phyloP scores from a whole-genome alignment of 2,329 filamentous ascomycete genomes.

The Penicillium sp. region DNA sequence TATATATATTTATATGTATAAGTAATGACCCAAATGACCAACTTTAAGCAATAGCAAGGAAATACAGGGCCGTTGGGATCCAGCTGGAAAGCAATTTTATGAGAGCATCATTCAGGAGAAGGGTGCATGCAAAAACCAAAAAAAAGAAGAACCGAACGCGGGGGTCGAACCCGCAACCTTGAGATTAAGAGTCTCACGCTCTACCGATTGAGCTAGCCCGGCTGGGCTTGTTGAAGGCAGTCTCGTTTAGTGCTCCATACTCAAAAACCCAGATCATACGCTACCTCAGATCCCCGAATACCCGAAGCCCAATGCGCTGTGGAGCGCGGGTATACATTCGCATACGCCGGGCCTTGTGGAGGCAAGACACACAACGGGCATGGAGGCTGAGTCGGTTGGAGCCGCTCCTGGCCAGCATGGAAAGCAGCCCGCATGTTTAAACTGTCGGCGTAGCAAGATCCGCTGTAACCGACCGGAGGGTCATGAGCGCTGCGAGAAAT shows the following conservation, averaged over 20 bases:
- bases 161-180: slow-evolving; percentile 46
- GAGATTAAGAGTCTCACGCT: slow-evolving; percentile 53
- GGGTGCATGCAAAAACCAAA: slow-evolving; percentile 4
- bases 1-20: too few species aligned
- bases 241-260: neutral
- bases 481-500: slow-evolving; percentile 60
- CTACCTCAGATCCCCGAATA: neutral
- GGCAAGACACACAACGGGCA: slow-evolving; percentile 1
- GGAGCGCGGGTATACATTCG: neutral
- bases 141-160: slow-evolving; percentile 38
- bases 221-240: slow-evolving; percentile 24
- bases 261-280: neutral
- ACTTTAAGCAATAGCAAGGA: too few species aligned
- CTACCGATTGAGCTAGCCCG: slow-evolving; percentile 55
- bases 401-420: slow-evolving; percentile 10
- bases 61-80: too few species aligned
- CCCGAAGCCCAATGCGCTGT: neutral
- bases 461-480: slow-evolving; percentile 61
- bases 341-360: neutral
- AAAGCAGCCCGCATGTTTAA: slow-evolving; percentile 58
- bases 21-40: too few species aligned
- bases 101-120: too few species aligned
- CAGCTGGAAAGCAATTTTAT: too few species aligned
- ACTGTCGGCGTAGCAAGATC: slow-evolving; percentile 67
- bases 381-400: slow-evolving; percentile 13